Base-by-base conservation (phyloP, 768 basidiomycete genomes). In the Hydnomerulius pinastri region DNA sequence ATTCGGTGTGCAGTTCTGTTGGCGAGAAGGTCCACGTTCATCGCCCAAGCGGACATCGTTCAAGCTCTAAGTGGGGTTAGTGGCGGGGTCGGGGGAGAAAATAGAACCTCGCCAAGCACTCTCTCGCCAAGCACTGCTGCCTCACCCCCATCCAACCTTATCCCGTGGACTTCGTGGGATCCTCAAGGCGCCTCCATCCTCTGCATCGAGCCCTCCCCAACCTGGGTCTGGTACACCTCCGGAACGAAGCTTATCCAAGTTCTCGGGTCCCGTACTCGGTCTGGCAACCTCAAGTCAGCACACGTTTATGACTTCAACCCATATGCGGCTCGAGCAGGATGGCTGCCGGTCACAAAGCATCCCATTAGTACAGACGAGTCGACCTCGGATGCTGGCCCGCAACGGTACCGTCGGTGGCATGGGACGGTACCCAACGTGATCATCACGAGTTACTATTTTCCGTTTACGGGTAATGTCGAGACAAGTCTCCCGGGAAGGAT, bases 221-320 rank as follows among this genome's bases (percentile, higher is more conserved):
- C 21, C 10, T 66, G 64, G 63, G 56, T 62, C 15, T 62, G 61
- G 32, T 61, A 53, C 29, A 50, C 56, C 15, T 57, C 60, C 36
- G 64, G 61, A 1, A 52, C 55, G 30, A 60, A 55, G 23, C 61
- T 57, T 5, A 48, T 52, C 5, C 51, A 48, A 25, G 29, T 49
- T 35, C 23, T 56, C 23, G n/a, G n/a, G n/a, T n/a, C n/a, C n/a
- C n/a, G n/a, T n/a, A n/a, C n/a, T n/a, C n/a, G n/a, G n/a, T n/a
- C n/a, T 10, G 11, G 5, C 10, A 35, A 53, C 13, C 58, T 55
- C 38, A 39, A 47, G 4, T 15, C 13, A 4, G 58, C 57, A 23
- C 28, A 52, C 4, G 49, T 66, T 11, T 53, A 60, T 30, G 63
- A 66, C 42, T 64, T 66, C 24, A 60, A n/a, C n/a, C n/a, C n/a